phyloP scores from a whole-genome alignment of 805 yeast species.

The Ogataea haglerorum region DNA sequence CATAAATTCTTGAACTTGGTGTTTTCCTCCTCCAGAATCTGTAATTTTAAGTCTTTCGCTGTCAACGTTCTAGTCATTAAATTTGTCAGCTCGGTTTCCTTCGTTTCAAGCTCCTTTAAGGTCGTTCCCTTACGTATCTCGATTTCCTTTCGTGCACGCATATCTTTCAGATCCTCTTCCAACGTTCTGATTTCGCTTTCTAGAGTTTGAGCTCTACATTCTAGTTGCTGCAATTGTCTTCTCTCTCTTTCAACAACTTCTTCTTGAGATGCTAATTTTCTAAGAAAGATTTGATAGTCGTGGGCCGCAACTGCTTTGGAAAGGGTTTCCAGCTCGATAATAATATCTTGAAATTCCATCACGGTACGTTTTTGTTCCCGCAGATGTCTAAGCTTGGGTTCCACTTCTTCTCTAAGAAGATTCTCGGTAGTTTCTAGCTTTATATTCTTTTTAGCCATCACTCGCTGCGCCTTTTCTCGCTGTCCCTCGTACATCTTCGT shows the following conservation, averaged over 20 bases:
- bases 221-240: constrained; percentile 38
- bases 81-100: constrained; percentile 56
- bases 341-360: constrained; percentile 82
- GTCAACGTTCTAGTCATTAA: constrained; percentile 68
- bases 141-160: constrained; percentile 49
- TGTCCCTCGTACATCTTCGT: constrained; percentile 94
- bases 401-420: constrained; percentile 80
- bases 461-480: constrained; percentile 84
- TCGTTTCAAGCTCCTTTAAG: constrained; percentile 54
- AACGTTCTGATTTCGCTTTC: constrained; percentile 55
- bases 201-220: constrained; percentile 43
- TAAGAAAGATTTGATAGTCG: constrained; percentile 50
- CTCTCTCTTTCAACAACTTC: constrained; percentile 42
- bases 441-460: constrained; percentile 87
- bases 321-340: constrained; percentile 72
- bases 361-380: constrained; percentile 79
- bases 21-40: constrained; percentile 55
- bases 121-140: constrained; percentile 61
- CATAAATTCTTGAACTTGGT: constrained; percentile 31
- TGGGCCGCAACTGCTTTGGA: constrained; percentile 74
- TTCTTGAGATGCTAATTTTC: constrained; percentile 42
- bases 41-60: constrained; percentile 51
- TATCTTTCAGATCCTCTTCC: constrained; percentile 55
- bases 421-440: constrained; percentile 75
- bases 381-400: constrained; percentile 81